phyloP scores from a whole-genome alignment of 2,329 filamentous ascomycete genomes.

The Clonostachys rhizophaga region DNA sequence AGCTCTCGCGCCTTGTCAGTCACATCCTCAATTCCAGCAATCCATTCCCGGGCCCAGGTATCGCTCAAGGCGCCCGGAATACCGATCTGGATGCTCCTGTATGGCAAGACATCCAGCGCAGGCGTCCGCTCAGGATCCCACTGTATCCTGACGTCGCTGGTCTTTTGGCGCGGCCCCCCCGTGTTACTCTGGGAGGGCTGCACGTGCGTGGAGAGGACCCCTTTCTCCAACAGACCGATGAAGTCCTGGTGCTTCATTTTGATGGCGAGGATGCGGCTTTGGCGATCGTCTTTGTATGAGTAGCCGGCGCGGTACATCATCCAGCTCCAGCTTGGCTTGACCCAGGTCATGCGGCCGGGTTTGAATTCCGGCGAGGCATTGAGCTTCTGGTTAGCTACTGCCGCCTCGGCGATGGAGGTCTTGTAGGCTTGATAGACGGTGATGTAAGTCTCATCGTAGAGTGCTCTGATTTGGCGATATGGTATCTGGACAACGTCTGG shows the following conservation, averaged over 20 bases:
- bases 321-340: conserved; percentile 60
- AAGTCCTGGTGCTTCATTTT: conserved; percentile 48
- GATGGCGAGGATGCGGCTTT: conserved; percentile 53
- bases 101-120: conserved; percentile 33
- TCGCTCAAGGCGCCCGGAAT: conserved; percentile 40
- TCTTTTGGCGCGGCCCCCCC: conserved; percentile 7
- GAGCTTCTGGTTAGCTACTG: conserved; percentile 44
- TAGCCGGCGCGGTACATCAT: conserved; percentile 61
- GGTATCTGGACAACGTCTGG: conserved; percentile 10
- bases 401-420: conserved; percentile 43
- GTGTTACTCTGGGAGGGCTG: not conserved
- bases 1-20: conserved; percentile 45
- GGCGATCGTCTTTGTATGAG: conserved; percentile 48
- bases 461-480: conserved; percentile 47
- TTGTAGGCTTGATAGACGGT: conserved; percentile 61
- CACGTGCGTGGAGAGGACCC: conserved; percentile 22
- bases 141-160: conserved; percentile 45
- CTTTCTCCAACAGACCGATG: conserved; percentile 33
- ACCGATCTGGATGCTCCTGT: conserved; percentile 58
- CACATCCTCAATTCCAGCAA: conserved; percentile 52
- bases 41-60: conserved; percentile 44
- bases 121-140: conserved; percentile 59
- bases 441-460: conserved; percentile 42
- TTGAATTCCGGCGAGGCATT: conserved; percentile 46
- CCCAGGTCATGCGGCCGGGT: conserved; percentile 57